Evolutionary conservation across 176 grass and related monocot species (phyloP).

Genomic region (Eragrostis curvula): DNA sequence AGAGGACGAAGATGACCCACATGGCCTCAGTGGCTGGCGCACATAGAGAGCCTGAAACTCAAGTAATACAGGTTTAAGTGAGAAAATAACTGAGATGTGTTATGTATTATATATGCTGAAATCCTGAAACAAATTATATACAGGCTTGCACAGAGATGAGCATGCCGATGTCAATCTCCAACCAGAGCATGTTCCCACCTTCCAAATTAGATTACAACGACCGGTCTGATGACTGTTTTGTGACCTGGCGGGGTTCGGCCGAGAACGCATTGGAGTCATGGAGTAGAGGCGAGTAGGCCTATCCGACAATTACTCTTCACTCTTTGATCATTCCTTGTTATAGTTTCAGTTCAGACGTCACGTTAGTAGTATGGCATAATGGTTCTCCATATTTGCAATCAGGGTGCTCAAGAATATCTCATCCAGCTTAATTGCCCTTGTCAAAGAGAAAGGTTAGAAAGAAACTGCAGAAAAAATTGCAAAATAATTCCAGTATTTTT

Average conservation of each 20-base stretch:
- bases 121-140: constrained; percentile 8
- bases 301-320: background rate
- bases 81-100: background rate
- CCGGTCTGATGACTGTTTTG: constrained; percentile 44
- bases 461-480: background rate
- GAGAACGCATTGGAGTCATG: constrained; percentile 86
- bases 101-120: background rate
- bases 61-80: background rate
- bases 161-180: constrained; percentile 77
- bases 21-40: constrained; percentile 90
- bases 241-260: constrained; percentile 58
- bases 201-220: constrained; percentile 63
- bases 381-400: constrained; percentile 1
- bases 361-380: background rate
- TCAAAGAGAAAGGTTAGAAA: constrained; percentile 75
- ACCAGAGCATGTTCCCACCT: constrained; percentile 84
- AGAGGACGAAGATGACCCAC: constrained; percentile 69
- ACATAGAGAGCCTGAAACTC: constrained; percentile 56
- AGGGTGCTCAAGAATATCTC: constrained; percentile 98
- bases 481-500: constrained; percentile 2
- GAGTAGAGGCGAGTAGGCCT: constrained; percentile 82
- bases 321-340: background rate
- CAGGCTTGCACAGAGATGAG: constrained; percentile 98
- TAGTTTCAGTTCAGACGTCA: constrained; percentile 12
- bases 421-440: constrained; percentile 83